Evolutionary conservation across 495 filamentous ascomycete genomes (phyloP).

Genomic region (Aspergillus nidulans): DNA sequence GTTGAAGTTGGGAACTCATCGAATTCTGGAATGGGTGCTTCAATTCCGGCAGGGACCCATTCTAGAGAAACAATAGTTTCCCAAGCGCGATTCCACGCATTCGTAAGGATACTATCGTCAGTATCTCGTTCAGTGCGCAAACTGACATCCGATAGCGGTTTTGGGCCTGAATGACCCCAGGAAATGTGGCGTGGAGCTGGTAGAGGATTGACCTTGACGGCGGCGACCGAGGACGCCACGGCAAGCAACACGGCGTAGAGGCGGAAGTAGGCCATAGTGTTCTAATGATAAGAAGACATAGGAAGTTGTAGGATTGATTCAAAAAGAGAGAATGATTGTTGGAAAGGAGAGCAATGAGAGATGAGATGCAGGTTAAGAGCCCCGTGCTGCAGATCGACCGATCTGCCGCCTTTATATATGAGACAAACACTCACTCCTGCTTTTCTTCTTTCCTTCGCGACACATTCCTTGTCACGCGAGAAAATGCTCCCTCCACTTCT

Average conservation of each 20-base stretch:
- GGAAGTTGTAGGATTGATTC: neutral
- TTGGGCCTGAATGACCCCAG: constrained; percentile 51
- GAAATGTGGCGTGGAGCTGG: constrained; percentile 50
- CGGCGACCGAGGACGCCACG: constrained; percentile 27
- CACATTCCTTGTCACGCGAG: neutral
- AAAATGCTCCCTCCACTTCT: neutral
- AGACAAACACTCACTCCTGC: neutral
- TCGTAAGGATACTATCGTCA: constrained; percentile 26
- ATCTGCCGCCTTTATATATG: neutral
- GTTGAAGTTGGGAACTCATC: constrained; percentile 42
- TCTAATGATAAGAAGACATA: neutral
- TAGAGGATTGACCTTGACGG: constrained; percentile 51
- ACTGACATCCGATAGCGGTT: constrained; percentile 25
- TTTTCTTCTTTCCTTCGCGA: neutral
- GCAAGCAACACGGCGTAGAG: constrained; percentile 23
- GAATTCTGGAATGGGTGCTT: constrained; percentile 45
- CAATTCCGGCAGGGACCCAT: constrained; percentile 50
- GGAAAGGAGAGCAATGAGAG: neutral
- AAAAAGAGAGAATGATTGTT: neutral
- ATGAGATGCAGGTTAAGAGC: neutral
- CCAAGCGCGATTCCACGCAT: constrained; percentile 49
- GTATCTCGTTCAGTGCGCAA: constrained; percentile 22
- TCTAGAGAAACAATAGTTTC: constrained; percentile 38
- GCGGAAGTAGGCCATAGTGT: constrained; percentile 29
- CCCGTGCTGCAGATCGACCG: constrained; percentile 6